Evolutionary conservation across 371 early-diverging fungal genomes (phyloP), one percentile per base, ranked within the genome.

Genomic region (Apophysomyces trapeziformis): DNA sequence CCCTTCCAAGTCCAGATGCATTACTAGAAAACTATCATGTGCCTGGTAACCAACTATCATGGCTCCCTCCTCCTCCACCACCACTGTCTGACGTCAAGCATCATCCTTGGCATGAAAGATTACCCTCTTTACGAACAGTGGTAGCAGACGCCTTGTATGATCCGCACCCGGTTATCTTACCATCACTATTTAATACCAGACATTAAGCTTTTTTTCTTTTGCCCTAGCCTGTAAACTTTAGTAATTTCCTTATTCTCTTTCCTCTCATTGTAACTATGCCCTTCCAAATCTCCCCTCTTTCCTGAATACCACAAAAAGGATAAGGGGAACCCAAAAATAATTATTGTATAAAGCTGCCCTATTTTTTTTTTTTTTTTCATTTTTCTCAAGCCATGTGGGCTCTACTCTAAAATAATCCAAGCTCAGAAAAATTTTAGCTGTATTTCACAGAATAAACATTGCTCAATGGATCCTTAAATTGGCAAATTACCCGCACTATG

Each of bases 1-100:
- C 54, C n/a, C 21, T 50, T 18, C 54, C 54, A 18, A 50, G 21
- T 50, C 54, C 54, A n/a, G 54, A 50, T 26, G 18, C 54, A 21
- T 21, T 50, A 21, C 21, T 50, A 18, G 54, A 50, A 50, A 50
- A 26, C 21, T 50, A 21, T 11, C 54, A 50, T 21, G 54, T 50
- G n/a, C 21, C 54, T 9, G 54, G 54, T 4, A 50, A 50, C 21
- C 54, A 50, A 21, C n/a, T 50, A 9, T 21, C 54, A 18, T 50
- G 54, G 54, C 5, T 50, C 21, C 54, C 54, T 5, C 54, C 54
- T 5, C 54, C 54, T 0, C 54, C 54, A 4, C 54, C 54, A 5
- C 54, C 54, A 21, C 21, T 50, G 7, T 50, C 54, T 26, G 54
- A 50, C 21, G 54, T 50, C 54, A 50, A 50, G 21, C 21, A 50